These are phyloP conservation scores for Rosa chinensis DNA, from an alignment of 306 rosid species.

Conservation along the genomic window DNA sequence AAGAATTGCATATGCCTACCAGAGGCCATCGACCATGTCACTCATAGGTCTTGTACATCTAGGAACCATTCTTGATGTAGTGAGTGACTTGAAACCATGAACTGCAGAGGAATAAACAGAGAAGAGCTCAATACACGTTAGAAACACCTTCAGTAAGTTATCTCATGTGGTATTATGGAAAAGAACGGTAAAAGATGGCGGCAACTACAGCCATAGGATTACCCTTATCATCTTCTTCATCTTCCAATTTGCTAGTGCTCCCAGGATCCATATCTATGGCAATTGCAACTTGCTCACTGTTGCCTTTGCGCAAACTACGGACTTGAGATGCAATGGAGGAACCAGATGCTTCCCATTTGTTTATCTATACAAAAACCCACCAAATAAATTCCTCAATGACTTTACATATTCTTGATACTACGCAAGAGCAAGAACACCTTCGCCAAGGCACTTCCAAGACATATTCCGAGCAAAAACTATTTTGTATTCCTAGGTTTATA, in stretches of 20 bases:
- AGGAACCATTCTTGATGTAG: slow-evolving; percentile 83
- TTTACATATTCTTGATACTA: neutral
- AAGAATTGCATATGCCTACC: slow-evolving; percentile 82
- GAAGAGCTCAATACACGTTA: slow-evolving; percentile 9
- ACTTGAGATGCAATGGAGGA: slow-evolving; percentile 78
- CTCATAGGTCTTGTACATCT: slow-evolving; percentile 81
- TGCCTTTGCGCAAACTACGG: slow-evolving; percentile 94
- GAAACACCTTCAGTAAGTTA: neutral
- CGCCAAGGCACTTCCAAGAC: too few species aligned
- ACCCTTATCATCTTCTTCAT: slow-evolving; percentile 98
- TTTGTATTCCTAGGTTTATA: neutral
- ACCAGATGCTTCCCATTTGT: slow-evolving; percentile 62
- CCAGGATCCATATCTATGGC: slow-evolving; percentile 84
- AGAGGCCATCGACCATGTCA: slow-evolving; percentile 91
- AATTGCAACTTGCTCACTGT: slow-evolving; percentile 81
- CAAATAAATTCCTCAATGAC: slow-evolving; percentile 16
- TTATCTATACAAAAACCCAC: slow-evolving; percentile 45
- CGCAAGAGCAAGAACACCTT: too few species aligned
- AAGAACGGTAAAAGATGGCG: slow-evolving; percentile 13
- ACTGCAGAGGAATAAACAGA: slow-evolving; percentile 44
- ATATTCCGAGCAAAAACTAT: neutral
- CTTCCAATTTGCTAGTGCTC: slow-evolving; percentile 64
- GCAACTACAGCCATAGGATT: slow-evolving; percentile 20
- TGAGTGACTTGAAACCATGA: slow-evolving; percentile 97
- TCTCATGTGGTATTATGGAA: slow-evolving; percentile 5